Conservation (phyloP, 306 rosid genomes). For the Begonia peltatifolia region DNA sequence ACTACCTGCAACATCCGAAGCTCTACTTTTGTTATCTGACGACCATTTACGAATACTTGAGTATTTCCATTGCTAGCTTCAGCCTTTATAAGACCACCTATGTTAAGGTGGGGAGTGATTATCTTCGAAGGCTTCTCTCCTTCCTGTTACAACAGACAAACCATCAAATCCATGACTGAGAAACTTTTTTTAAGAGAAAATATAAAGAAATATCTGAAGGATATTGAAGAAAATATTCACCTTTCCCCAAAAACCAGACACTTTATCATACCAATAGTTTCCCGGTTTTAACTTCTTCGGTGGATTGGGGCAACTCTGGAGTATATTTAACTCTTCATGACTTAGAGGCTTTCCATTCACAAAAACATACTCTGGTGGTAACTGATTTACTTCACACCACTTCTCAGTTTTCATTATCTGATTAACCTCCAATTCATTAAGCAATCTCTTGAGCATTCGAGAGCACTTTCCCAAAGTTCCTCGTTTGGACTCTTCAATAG, state of each 20-base stretch:
- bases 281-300: slow-evolving; percentile 94
- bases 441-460: slow-evolving; percentile 63
- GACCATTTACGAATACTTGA: slow-evolving; percentile 83
- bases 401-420: slow-evolving; percentile 85
- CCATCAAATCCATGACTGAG: slow-evolving; percentile 3
- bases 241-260: slow-evolving; percentile 99
- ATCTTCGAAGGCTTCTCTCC: slow-evolving; percentile 84
- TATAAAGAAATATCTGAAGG: too few relatives aligned
- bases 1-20: slow-evolving; percentile 95
- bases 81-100: slow-evolving; percentile 63
- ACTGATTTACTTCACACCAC: slow-evolving; percentile 80
- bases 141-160: slow-evolving; percentile 36
- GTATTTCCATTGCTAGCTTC: slow-evolving; percentile 95
- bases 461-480: slow-evolving; percentile 82
- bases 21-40: slow-evolving; percentile 86
- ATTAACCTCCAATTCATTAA: slow-evolving; percentile 75
- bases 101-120: slow-evolving; percentile 78
- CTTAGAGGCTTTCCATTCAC: slow-evolving; percentile 76
- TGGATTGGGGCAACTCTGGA: slow-evolving; percentile 65
- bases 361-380: slow-evolving; percentile 63
- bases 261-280: slow-evolving; percentile 96
- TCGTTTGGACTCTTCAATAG: slow-evolving; percentile 67
- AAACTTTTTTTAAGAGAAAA: slow-evolving; percentile 3
- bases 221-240: slow-evolving; percentile 25
- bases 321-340: slow-evolving; percentile 51